These are phyloP conservation scores for Lipomyces japonicus DNA, from an alignment of 805 yeast genomes.

Conservation along the genomic window DNA sequence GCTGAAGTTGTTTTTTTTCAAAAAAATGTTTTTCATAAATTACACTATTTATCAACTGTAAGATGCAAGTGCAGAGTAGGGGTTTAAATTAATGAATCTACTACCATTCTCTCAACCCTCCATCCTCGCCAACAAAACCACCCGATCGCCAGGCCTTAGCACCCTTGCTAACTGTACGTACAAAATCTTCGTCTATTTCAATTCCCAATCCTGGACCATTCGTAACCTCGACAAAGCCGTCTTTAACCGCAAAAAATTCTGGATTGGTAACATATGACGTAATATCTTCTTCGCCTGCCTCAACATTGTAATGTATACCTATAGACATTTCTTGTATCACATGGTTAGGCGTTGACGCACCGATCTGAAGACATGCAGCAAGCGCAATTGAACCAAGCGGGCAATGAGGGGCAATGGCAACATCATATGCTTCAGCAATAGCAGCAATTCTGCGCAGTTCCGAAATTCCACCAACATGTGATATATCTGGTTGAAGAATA, in stretches of 20 bases:
- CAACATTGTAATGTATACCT: slow-evolving; percentile 34
- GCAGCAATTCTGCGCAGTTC: slow-evolving; percentile 33
- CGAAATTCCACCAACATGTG: slow-evolving; percentile 36
- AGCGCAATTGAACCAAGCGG: slow-evolving; percentile 36
- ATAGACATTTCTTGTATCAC: slow-evolving; percentile 34
- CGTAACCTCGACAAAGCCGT: slow-evolving; percentile 32
- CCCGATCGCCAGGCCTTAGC: slow-evolving; percentile 23
- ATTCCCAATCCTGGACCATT: slow-evolving; percentile 34
- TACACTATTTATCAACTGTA: too few species aligned
- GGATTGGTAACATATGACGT: slow-evolving; percentile 30
- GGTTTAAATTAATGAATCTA: too few species aligned
- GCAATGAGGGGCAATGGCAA: slow-evolving; percentile 36
- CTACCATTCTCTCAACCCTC: slow-evolving; percentile 22
- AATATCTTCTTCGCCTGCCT: slow-evolving; percentile 30
- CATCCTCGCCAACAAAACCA: slow-evolving; percentile 16
- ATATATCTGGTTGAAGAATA: slow-evolving; percentile 35
- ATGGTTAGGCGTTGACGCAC: slow-evolving; percentile 30
- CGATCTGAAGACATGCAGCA: slow-evolving; percentile 35
- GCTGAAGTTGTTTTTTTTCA: slow-evolving; percentile 15
- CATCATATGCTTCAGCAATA: slow-evolving; percentile 36
- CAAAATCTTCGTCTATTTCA: slow-evolving; percentile 27
- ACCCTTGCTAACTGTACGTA: slow-evolving; percentile 11
- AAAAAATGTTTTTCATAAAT: slow-evolving; percentile 32
- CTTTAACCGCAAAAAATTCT: slow-evolving; percentile 30
- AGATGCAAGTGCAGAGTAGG: too few species aligned